Conservation (phyloP, 305 asterid species). For the Ilex paraguariensis region DNA sequence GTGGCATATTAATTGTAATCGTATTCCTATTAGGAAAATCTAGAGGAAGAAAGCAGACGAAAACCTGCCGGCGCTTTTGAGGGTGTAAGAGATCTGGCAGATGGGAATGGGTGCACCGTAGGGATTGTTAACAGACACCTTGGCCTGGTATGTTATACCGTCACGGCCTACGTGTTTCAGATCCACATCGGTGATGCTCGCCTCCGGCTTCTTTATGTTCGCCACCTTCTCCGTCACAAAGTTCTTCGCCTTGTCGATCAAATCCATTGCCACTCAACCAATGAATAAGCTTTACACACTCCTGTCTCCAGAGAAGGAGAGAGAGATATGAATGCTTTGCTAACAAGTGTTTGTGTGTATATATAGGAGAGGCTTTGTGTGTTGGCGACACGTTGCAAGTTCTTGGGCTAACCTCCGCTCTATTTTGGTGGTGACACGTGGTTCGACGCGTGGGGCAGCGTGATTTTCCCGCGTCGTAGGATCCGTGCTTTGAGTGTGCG, state of each 20-base stretch:
- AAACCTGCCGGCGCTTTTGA: conserved; percentile 46
- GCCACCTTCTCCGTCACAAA: conserved; percentile 33
- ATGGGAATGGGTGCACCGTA: conserved; percentile 48
- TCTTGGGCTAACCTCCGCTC: no score
- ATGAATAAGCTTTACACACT: no score
- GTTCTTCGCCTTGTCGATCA: conserved; percentile 38
- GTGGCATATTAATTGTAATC: neutral
- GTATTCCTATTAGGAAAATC: neutral
- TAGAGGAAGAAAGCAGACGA: neutral
- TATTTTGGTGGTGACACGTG: no score
- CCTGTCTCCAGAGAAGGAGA: neutral
- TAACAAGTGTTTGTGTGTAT: no score
- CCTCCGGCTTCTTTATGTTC: conserved; percentile 43
- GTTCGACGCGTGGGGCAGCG: no score
- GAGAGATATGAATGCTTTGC: no score
- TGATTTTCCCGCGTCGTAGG: no score
- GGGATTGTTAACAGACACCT: conserved; percentile 41
- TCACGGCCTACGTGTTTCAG: conserved; percentile 37
- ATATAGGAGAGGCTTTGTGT: no score
- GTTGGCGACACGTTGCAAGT: no score
- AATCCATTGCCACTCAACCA: conserved; percentile 11
- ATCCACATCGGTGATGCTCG: conserved; percentile 47
- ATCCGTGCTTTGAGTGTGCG: no score
- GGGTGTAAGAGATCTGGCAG: conserved; percentile 40
- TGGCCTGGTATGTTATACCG: conserved; percentile 42